Evolutionary conservation across 192 early-diverging fungal genomes (phyloP).

Genomic region (Podila minutissima): DNA sequence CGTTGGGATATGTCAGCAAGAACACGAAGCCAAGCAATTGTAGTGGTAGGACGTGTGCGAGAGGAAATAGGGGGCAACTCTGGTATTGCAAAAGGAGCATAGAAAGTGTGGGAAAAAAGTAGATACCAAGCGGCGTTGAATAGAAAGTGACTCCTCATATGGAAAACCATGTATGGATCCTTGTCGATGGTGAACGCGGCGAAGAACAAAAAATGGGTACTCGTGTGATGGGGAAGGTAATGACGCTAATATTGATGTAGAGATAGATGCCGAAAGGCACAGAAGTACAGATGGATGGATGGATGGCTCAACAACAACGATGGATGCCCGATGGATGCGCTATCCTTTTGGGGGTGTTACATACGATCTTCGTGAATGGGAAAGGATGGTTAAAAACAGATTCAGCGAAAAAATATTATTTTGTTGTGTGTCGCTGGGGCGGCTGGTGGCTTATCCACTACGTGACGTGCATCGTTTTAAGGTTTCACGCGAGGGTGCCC

Average conservation of each 20-base stretch:
- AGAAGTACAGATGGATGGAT: neutral
- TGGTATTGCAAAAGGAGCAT: too few relatives aligned
- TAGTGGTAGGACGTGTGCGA: too few relatives aligned
- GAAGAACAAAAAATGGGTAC: neutral
- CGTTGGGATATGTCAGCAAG: too few relatives aligned
- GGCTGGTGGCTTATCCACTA: neutral
- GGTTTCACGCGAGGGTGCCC: neutral
- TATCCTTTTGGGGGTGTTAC: constrained; percentile 4
- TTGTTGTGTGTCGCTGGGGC: neutral
- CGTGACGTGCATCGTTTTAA: neutral
- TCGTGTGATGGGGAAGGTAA: neutral
- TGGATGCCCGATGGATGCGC: neutral
- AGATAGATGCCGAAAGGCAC: neutral
- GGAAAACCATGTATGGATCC: too few relatives aligned
- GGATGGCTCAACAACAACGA: neutral
- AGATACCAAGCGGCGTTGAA: too few relatives aligned
- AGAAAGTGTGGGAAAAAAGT: too few relatives aligned
- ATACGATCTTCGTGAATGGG: constrained; percentile 4
- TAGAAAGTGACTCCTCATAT: too few relatives aligned
- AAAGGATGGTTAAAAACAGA: constrained; percentile 3
- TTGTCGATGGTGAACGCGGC: neutral
- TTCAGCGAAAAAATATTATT: neutral
- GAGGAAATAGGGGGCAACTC: too few relatives aligned
- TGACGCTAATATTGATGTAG: neutral
- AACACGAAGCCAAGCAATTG: too few relatives aligned